Evolutionary conservation across 139 green algal species (phyloP).

Genomic region (Diplosphaera chodatii): DNA sequence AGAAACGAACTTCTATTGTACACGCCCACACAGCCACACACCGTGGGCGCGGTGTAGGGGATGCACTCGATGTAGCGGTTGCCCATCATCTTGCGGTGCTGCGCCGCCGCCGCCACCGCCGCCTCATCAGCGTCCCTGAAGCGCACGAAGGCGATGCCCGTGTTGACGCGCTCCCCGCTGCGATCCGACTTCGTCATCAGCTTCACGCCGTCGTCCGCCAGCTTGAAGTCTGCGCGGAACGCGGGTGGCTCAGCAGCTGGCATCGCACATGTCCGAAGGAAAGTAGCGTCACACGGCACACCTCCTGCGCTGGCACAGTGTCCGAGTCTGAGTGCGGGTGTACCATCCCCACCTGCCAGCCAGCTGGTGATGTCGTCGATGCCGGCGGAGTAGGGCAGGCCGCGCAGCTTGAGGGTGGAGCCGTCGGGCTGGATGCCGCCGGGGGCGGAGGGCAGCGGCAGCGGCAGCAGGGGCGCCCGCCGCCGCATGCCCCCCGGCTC

Average conservation of each 20-base stretch:
- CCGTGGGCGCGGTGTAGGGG: not conserved
- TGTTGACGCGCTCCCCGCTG: conserved; percentile 14
- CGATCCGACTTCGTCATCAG: conserved; percentile 18
- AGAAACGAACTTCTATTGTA: no score
- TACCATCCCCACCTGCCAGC: conserved; percentile 34
- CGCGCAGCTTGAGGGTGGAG: conserved; percentile 64
- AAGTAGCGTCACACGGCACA: no score
- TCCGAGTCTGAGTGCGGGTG: no score
- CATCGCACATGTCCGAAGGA: no score
- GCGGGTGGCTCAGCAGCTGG: no score
- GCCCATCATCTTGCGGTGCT: conserved; percentile 25
- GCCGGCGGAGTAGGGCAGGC: conserved; percentile 73
- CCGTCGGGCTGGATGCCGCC: conserved; percentile 9
- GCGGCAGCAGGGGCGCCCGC: not conserved
- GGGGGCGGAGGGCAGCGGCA: conserved; percentile 1
- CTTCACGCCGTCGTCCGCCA: conserved; percentile 29
- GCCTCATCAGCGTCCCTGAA: conserved; percentile 25
- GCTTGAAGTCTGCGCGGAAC: conserved; percentile 31
- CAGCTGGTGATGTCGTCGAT: conserved; percentile 37
- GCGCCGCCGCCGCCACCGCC: conserved; percentile 10
- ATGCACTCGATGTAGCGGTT: conserved; percentile 32
- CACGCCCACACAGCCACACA: no score
- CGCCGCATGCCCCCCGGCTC: not conserved
- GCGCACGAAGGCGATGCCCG: conserved; percentile 41
- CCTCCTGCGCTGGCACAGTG: no score